A percentile compares a stretch with the other conserved stretches of the same genome.
Conservation (phyloP, 129 eudicot species). For the Lactuca saligna region DNA sequence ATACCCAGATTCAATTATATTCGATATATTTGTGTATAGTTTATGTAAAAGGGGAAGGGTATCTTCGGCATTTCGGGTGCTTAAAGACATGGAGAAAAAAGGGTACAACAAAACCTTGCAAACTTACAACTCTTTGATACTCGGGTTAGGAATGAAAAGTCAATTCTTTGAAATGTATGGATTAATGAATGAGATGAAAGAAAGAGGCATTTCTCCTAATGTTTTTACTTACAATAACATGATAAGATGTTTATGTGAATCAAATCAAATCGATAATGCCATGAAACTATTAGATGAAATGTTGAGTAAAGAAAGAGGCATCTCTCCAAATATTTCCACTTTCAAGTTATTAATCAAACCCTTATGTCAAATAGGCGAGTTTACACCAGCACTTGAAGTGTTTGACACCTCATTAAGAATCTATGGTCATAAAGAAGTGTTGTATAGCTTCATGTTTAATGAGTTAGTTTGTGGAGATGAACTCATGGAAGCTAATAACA, state of each 20-base stretch:
- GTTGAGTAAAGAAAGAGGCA: slow-evolving; percentile 43
- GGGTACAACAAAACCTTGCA: slow-evolving; percentile 70
- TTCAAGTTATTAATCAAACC: slow-evolving; percentile 63
- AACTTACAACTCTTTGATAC: slow-evolving; percentile 78
- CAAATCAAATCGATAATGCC: slow-evolving; percentile 68
- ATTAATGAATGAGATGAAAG: slow-evolving; percentile 83
- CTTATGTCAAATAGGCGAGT: slow-evolving; percentile 76
- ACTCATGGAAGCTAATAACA: slow-evolving; percentile 60
- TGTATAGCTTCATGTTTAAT: slow-evolving; percentile 72
- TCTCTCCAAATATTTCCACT: slow-evolving; percentile 60
- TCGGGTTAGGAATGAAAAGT: slow-evolving; percentile 68
- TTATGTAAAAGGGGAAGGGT: slow-evolving; percentile 73
- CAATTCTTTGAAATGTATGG: slow-evolving; percentile 96
- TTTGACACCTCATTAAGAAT: slow-evolving; percentile 55
- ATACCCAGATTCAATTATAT: slow-evolving; percentile 74
- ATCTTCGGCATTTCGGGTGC: slow-evolving; percentile 88
- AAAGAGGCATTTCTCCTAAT: slow-evolving; percentile 67
- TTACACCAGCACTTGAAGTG: slow-evolving; percentile 76
- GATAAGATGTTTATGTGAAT: slow-evolving; percentile 70
- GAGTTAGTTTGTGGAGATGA: slow-evolving; percentile 80
- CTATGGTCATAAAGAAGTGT: slow-evolving; percentile 66
- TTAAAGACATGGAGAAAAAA: slow-evolving; percentile 93
- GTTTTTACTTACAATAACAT: slow-evolving; percentile 71
- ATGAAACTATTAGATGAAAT: slow-evolving; percentile 73
- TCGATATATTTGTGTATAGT: slow-evolving; percentile 55